phyloP scores from a whole-genome alignment of 805 yeast genomes.

The Metschnikowia proteae region DNA sequence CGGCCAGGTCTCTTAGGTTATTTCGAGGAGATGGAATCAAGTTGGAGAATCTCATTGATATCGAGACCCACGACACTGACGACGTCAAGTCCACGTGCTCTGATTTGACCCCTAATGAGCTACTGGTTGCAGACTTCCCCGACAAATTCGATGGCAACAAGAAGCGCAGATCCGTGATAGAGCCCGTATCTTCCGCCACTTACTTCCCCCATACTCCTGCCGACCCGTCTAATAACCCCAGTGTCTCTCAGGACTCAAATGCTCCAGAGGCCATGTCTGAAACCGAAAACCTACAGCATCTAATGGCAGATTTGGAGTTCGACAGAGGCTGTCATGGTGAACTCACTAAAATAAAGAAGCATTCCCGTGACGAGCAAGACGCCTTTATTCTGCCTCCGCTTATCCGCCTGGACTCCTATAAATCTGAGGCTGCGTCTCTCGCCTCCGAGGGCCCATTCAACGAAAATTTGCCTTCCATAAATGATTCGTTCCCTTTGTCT shows the following conservation, averaged over 20 bases:
- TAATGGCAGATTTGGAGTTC: slow-evolving; percentile 49
- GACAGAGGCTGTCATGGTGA: slow-evolving; percentile 34
- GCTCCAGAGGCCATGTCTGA: slow-evolving; percentile 4
- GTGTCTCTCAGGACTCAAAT: neutral
- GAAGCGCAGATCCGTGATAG: slow-evolving; percentile 25
- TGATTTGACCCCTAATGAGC: slow-evolving; percentile 8
- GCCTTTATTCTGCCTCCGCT: slow-evolving; percentile 1
- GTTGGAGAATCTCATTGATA: slow-evolving; percentile 13
- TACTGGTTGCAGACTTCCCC: slow-evolving; percentile 4
- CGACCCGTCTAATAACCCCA: neutral
- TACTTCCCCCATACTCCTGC: slow-evolving; percentile 62
- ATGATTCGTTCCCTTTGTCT: slow-evolving; percentile 54
- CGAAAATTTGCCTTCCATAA: neutral
- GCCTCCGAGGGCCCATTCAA: neutral
- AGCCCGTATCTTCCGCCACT: slow-evolving; percentile 68
- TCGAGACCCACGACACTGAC: slow-evolving; percentile 2
- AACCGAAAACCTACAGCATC: slow-evolving; percentile 35
- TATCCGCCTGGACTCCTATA: neutral
- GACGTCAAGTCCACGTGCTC: slow-evolving; percentile 7
- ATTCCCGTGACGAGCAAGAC: slow-evolving; percentile 11
- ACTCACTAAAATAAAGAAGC: slow-evolving; percentile 24
- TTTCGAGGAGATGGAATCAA: slow-evolving; percentile 36
- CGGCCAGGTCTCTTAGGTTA: slow-evolving; percentile 53
- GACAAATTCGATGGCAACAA: neutral
- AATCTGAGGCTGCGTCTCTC: neutral